phyloP scores from a whole-genome alignment of 192 early-diverging fungal species.

The Coemansia javaensis region DNA sequence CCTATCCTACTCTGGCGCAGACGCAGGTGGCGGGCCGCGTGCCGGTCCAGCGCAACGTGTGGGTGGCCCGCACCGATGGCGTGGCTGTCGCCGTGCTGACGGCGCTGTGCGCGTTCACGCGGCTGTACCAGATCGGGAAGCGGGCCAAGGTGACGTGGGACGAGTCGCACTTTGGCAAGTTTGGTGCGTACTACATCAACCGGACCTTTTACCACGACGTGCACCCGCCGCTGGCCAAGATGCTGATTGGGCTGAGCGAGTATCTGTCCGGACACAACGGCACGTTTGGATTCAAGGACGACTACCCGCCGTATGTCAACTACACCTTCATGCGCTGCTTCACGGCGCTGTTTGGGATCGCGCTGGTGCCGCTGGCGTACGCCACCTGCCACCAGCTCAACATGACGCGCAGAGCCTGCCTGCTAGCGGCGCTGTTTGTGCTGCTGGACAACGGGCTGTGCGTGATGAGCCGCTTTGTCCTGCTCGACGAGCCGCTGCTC shows the following conservation, averaged over 20 bases:
- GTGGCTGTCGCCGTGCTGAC: slow-evolving; percentile 39
- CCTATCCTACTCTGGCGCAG: slow-evolving; percentile 8
- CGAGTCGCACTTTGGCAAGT: slow-evolving; percentile 61
- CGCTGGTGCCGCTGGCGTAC: slow-evolving; percentile 62
- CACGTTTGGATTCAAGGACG: slow-evolving; percentile 57
- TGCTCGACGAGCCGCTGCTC: slow-evolving; percentile 66
- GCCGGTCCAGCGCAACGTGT: slow-evolving; percentile 48
- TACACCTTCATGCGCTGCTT: slow-evolving; percentile 64
- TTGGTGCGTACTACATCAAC: slow-evolving; percentile 86
- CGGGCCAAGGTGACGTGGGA: slow-evolving; percentile 58
- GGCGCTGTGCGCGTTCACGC: slow-evolving; percentile 17
- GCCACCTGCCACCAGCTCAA: slow-evolving; percentile 58
- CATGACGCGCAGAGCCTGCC: slow-evolving; percentile 44
- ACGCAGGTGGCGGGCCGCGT: neutral
- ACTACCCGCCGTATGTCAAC: slow-evolving; percentile 58
- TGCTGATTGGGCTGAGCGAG: slow-evolving; percentile 60
- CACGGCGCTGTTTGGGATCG: slow-evolving; percentile 59
- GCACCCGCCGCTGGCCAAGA: slow-evolving; percentile 87
- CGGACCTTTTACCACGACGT: slow-evolving; percentile 93
- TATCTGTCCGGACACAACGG: slow-evolving; percentile 58
- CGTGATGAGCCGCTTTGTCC: slow-evolving; percentile 62
- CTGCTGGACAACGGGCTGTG: slow-evolving; percentile 58
- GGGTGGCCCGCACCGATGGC: slow-evolving; percentile 28
- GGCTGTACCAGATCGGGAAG: slow-evolving; percentile 32
- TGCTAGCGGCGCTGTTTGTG: slow-evolving; percentile 55